Evolutionary conservation across 192 early-diverging fungal genomes (phyloP).

Genomic region (Coemansia sp.): DNA sequence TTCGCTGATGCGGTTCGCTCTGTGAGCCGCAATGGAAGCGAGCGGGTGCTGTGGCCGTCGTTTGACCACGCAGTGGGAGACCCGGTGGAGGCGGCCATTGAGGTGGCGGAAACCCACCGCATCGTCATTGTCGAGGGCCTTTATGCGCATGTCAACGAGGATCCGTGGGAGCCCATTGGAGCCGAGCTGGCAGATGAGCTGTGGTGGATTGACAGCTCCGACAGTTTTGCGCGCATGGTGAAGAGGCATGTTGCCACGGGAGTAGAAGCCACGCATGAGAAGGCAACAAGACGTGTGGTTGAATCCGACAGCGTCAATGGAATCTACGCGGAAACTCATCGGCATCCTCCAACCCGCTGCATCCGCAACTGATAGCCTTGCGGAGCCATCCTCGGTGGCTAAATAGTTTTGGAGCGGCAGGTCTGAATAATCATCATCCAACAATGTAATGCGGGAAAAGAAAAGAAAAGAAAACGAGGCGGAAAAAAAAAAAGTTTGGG

Average conservation of each 20-base stretch:
- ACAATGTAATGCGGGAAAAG: neutral
- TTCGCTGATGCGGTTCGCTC: slow-evolving; percentile 27
- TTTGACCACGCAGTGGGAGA: slow-evolving; percentile 60
- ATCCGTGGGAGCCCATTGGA: slow-evolving; percentile 47
- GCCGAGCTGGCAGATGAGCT: slow-evolving; percentile 39
- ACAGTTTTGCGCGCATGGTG: slow-evolving; percentile 38
- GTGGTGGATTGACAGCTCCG: slow-evolving; percentile 53
- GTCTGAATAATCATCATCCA: neutral
- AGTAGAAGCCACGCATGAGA: slow-evolving; percentile 23
- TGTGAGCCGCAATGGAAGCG: slow-evolving; percentile 1
- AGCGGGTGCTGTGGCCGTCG: slow-evolving; percentile 35
- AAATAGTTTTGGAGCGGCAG: too few species aligned
- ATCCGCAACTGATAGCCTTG: slow-evolving; percentile 17
- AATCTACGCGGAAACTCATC: slow-evolving; percentile 20
- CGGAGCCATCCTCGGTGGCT: too few species aligned
- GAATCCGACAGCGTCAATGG: slow-evolving; percentile 45
- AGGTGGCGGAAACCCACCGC: slow-evolving; percentile 34
- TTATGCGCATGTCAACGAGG: slow-evolving; percentile 45
- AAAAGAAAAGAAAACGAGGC: neutral
- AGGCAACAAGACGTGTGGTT: slow-evolving; percentile 27
- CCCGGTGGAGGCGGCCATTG: slow-evolving; percentile 48
- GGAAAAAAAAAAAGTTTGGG: too few species aligned
- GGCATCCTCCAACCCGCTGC: slow-evolving; percentile 29
- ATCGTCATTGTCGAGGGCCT: slow-evolving; percentile 60
- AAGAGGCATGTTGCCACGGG: slow-evolving; percentile 50